Evolutionary conservation across 352 stramenopile species (phyloP).

Genomic region (Pythium monospermum): DNA sequence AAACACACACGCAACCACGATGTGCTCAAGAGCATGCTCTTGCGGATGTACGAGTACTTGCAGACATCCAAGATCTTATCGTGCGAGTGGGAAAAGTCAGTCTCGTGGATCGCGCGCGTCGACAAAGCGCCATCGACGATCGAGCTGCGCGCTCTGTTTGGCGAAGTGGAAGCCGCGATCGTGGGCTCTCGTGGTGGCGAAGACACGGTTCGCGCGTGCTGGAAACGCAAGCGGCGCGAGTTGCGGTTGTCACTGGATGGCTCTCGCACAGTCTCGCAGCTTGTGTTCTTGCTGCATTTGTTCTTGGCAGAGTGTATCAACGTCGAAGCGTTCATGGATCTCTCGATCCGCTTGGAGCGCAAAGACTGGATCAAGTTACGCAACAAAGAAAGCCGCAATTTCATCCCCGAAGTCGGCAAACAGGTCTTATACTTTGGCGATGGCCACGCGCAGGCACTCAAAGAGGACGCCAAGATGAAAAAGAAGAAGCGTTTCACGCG

Average conservation of each 20-base stretch:
- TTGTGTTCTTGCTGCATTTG: constrained; percentile 67
- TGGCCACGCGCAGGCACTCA: constrained; percentile 74
- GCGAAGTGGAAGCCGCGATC: constrained; percentile 53
- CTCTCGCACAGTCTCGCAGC: constrained; percentile 60
- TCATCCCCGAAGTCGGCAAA: constrained; percentile 64
- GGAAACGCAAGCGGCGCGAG: constrained; percentile 70
- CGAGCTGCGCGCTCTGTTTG: constrained; percentile 39
- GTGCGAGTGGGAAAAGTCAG: constrained; percentile 37
- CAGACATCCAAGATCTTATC: constrained; percentile 45
- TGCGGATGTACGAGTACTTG: constrained; percentile 55
- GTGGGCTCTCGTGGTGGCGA: constrained; percentile 33
- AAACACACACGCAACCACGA: constrained; percentile 34
- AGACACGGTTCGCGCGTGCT: constrained; percentile 62
- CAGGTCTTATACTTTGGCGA: constrained; percentile 77
- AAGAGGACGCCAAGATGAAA: constrained; percentile 73
- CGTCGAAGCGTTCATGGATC: constrained; percentile 75
- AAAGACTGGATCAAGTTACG: constrained; percentile 79
- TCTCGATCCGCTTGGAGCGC: constrained; percentile 58
- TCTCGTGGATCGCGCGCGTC: constrained; percentile 40
- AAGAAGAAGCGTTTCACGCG: constrained; percentile 72
- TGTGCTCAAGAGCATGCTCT: constrained; percentile 56
- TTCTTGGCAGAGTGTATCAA: constrained; percentile 77
- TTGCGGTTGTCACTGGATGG: constrained; percentile 64
- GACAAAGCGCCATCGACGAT: constrained; percentile 24
- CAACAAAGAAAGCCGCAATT: constrained; percentile 65